Evolutionary conservation across 768 basidiomycete species (phyloP).

Genomic region (Pleurotus eryngii): DNA sequence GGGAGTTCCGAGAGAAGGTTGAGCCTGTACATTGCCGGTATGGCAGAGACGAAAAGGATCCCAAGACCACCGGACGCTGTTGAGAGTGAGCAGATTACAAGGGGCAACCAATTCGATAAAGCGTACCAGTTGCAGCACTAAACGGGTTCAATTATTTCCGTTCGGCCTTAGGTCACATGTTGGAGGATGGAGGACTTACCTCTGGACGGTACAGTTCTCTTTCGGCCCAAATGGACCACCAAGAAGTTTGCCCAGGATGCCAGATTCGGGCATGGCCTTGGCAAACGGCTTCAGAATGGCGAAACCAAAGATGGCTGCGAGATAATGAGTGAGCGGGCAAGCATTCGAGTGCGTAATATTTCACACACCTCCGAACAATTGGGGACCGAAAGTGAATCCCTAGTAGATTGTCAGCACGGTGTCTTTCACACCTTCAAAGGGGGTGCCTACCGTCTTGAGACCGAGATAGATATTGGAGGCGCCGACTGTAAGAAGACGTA

Average conservation of each 20-base stretch:
- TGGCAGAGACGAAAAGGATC: constrained; percentile 54
- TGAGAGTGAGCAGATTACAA: not conserved
- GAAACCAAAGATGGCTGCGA: constrained; percentile 52
- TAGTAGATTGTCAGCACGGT: not conserved
- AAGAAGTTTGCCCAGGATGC: constrained; percentile 39
- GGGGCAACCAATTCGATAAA: constrained; percentile 7
- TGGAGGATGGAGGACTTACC: constrained; percentile 20
- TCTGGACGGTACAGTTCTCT: constrained; percentile 64
- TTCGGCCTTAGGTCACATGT: no score
- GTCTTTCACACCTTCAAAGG: no score
- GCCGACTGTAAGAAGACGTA: constrained; percentile 29
- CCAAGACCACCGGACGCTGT: constrained; percentile 55
- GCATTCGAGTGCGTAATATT: no score
- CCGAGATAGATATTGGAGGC: constrained; percentile 68
- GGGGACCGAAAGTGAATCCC: constrained; percentile 52
- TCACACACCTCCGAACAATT: constrained; percentile 48
- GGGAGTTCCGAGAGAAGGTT: constrained; percentile 43
- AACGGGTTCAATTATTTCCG: not conserved
- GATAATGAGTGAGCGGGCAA: not conserved
- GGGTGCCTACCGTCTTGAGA: constrained; percentile 46
- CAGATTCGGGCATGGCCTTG: constrained; percentile 43
- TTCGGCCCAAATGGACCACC: constrained; percentile 63
- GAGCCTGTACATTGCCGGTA: constrained; percentile 61
- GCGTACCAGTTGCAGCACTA: constrained; percentile 47
- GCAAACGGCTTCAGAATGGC: constrained; percentile 59